Base-by-base conservation (phyloP, 2,329 filamentous ascomycete species). In the Neonectria faginata region DNA sequence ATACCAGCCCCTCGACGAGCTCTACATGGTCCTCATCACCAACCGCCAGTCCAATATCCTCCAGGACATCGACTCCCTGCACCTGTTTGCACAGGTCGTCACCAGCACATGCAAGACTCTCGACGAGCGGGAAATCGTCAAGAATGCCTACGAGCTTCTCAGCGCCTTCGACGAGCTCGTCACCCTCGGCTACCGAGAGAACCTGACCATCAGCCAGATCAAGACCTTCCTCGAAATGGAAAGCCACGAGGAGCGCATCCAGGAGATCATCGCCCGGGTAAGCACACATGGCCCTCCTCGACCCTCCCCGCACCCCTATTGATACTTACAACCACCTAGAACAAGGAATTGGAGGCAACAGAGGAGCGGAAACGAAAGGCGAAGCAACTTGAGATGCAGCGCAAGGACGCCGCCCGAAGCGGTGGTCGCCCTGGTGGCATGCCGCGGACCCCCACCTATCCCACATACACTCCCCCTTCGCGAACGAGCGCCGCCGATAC, bases 141-240 rank as follows among this genome's bases (percentile, higher is more conserved):
- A 91, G 79, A 97, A 97, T 88, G 93, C 96, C 57, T 99, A 97
- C 78, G 97, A 99, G 78, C 86, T 99, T 44, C 89, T 99, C 69
- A 97, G 93, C 79, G 96, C 96, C 51, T 99, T 98, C 75, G 96
- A 99, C 76, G 96, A 99, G 83, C 87, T 99, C 64, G 95, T 99
- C 65, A 97, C 95, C 1, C 85, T 97, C 68, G 96, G 96, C 12
- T 98, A 99, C 82, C 84, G 96, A 76, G 96, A 99, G 83, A 99
- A 99, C 80, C 83, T 99, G 72, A 97, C 95, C 25, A 88, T 99
- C 74, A 93, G 90, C 81, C 97, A 99, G 82, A 99, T 99, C 85
- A 97, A 97, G 87, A 97, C 96, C 2, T 99, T 99, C 85, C 81
- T 99, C 72, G 97, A 98, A 77, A 99, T 99, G 96, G 96, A 99